Base-by-base conservation (phyloP, 352 stramenopile genomes). In the Phytopythium chamaehyphon region DNA sequence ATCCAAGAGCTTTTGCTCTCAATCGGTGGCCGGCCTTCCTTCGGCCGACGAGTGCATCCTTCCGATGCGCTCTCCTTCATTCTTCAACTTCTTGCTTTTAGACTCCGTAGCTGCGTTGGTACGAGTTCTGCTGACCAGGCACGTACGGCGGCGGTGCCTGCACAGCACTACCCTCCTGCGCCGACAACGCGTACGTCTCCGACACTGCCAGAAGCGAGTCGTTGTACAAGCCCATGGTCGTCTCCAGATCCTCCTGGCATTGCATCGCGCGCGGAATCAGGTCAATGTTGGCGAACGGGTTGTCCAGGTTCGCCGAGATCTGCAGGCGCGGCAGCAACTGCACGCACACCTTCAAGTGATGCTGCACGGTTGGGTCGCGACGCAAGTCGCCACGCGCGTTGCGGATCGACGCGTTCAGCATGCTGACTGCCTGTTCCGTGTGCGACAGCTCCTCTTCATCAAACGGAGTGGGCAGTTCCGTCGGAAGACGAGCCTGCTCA, bases 221-320 rank as follows among this genome's bases (percentile, higher is more conserved):
- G 59, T 95, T 95, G 78, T 95, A 95, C 45, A 93, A 60, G 40
- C 83, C 80, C 77, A 93, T 95, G 3, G 84, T 92, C 45, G 69
- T 90, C 61, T 93, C 84, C 38, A 95, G 54, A 47, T 93, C 82
- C 57, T 95, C 82, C 49, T 93, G 80, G 66, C 79, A 95, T 68
- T 95, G 82, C 84, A 95, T 93, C 51, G 84, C 84, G 9, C 82
- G 84, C 40, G 82, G 82, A 51, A 95, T 95, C 43, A 95, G 52
- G 58, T 95, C 84, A 33, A 91, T 75, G 51, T 93, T 92, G 16
- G 84, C 84, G 44, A 95, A 95, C 54, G 84, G 84, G 53, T 95
- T 95, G 67, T 95, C 84, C 67, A 93, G 33, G 64, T 92, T 92
- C n/a, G 84, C 84, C 51, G 82, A 90, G 64, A 93, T 91, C 60